Conservation (phyloP, 331 rosid species). For the Acacia concinna region DNA sequence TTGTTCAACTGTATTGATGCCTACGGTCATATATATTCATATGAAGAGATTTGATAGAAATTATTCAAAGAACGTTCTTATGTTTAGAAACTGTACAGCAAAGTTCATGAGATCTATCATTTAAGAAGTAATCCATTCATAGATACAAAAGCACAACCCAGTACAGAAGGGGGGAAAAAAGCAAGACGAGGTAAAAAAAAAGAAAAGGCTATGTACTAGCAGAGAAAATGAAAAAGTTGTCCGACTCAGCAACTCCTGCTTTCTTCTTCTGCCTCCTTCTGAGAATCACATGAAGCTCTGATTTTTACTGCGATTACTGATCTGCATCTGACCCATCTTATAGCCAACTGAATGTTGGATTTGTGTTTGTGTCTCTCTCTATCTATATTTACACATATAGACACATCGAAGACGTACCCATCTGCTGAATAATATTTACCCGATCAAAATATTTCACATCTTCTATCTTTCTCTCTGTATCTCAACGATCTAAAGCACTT, state of each 20-base stretch:
- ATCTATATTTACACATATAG: background rate
- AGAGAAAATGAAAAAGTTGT: background rate
- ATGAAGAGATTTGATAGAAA: background rate
- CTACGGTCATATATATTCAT: background rate
- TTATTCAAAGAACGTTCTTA: background rate
- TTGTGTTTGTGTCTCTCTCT: background rate
- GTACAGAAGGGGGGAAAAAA: background rate
- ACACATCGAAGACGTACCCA: background rate
- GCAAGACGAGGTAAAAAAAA: background rate
- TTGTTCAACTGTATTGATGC: background rate
- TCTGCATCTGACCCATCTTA: slow-evolving; percentile 10
- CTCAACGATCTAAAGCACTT: slow-evolving; percentile 59
- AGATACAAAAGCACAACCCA: slow-evolving; percentile 14
- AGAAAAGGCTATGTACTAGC: background rate
- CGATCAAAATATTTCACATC: background rate
- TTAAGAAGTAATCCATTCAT: background rate
- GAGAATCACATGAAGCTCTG: slow-evolving; percentile 25
- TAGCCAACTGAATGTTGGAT: background rate
- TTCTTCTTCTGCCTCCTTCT: background rate
- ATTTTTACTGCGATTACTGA: background rate
- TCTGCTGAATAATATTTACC: background rate
- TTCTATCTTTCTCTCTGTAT: background rate
- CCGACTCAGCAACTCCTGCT: background rate
- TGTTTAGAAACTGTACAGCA: background rate
- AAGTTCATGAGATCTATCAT: background rate